These are phyloP conservation scores for Middelhovenomyces tepae DNA, from an alignment of 805 yeast genomes.

Conservation along the genomic window DNA sequence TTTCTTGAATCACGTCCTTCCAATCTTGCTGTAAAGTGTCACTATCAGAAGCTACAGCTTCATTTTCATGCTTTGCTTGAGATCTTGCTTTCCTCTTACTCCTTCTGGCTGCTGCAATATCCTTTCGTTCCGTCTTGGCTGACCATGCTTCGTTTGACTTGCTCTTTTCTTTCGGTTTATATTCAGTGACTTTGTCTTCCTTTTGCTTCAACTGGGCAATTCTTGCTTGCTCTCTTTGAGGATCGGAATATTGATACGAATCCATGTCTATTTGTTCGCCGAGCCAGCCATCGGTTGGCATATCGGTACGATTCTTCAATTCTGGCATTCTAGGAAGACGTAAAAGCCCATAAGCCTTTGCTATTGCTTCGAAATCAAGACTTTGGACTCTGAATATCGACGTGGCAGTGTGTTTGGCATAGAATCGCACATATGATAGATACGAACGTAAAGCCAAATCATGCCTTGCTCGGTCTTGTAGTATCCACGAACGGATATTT, in stretches of 20 bases:
- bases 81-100: constrained; percentile 58
- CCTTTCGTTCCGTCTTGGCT: constrained; percentile 53
- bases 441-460: constrained; percentile 74
- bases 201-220: constrained; percentile 44
- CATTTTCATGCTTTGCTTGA: constrained; percentile 46
- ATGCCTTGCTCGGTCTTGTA: constrained; percentile 69
- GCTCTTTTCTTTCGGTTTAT: constrained; percentile 25
- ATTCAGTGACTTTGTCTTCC: constrained; percentile 21
- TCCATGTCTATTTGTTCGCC: constrained; percentile 59
- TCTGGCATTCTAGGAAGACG: constrained; percentile 96
- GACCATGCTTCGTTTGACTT: constrained; percentile 71
- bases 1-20: constrained; percentile 70
- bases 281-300: constrained; percentile 73
- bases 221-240: constrained; percentile 54
- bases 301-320: constrained; percentile 37
- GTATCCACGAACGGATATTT: constrained; percentile 43
- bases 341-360: constrained; percentile 67
- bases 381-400: constrained; percentile 74
- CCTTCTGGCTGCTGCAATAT: constrained; percentile 50
- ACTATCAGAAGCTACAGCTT: constrained; percentile 27
- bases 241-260: constrained; percentile 53
- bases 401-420: constrained; percentile 78
- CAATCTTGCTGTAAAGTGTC: constrained; percentile 56
- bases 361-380: constrained; percentile 64
- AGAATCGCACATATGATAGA: constrained; percentile 75